Base-by-base conservation (phyloP, 345 rosid genomes). In the Eucalyptus pauciflora region DNA sequence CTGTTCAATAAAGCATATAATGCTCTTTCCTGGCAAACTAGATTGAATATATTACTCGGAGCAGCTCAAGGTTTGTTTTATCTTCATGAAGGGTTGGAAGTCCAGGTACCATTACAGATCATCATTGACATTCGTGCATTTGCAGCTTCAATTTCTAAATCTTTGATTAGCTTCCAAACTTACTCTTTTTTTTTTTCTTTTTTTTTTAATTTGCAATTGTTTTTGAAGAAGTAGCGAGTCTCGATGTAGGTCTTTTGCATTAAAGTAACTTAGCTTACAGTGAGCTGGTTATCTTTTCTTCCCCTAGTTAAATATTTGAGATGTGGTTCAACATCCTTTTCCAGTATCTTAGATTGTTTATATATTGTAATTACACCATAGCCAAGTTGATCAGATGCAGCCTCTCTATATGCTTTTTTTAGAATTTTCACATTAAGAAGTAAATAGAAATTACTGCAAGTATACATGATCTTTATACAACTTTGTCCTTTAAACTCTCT, bases 61-160 rank as follows among this genome's bases (percentile, higher is more conserved):
- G 97, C 99, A 83, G 99, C 99, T 37, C 88, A 94, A 91, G 99
- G 99, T 69, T 89, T 97, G 88, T 95, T 96, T 83, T 97, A 96
- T 91, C 93, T 97, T 88, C 99, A 97, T 64, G 96, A 96, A 76
- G 96, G 96, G 33, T 85, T 94, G 87, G 97, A 95, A 90, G 90
- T 95, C 88, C 97, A 97, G 99, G 99, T 96, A 86, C 64, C 27
- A 10, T 45, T 50, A 27, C 17, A 14, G 58, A 86, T 89, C 50
- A 31, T 20, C n/a, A n/a, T 58, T 33, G 50, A 24, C 37, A 37
- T 87, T 33, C 56, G 20, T 54, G 1, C 29, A 56, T 22, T 88
- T 50, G 29, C 52, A 71, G 37, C 48, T 18, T 86, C 50, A 46
- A 48, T 87, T 88, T 29, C 31, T 81, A 15, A 25, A 48, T 88